These are phyloP conservation scores for Mortierella sp. DNA, from an alignment of 371 early-diverging fungal species.

Conservation along the genomic window DNA sequence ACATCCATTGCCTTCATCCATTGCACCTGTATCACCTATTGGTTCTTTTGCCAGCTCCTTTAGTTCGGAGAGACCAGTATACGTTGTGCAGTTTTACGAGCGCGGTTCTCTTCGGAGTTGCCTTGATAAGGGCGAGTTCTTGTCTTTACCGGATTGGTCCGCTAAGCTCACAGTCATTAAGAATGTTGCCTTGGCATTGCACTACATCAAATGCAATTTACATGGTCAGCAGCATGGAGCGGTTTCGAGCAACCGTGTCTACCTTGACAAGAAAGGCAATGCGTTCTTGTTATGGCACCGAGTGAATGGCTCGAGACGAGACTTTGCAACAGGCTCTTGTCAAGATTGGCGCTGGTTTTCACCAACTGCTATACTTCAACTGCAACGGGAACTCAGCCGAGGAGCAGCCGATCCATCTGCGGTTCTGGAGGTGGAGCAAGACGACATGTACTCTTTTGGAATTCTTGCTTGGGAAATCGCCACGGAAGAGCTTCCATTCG, in stretches of 20 bases:
- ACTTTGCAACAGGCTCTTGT: constrained; percentile 6
- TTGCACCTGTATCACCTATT: background rate
- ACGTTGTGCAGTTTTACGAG: constrained; percentile 24
- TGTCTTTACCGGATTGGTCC: background rate
- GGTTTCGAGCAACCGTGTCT: constrained; percentile 24
- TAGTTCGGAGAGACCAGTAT: constrained; percentile 5
- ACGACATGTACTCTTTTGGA: constrained; percentile 47
- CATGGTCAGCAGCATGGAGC: constrained; percentile 30
- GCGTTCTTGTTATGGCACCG: constrained; percentile 39
- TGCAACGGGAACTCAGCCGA: background rate
- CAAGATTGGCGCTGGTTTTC: constrained; percentile 26
- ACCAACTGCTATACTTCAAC: constrained; percentile 12
- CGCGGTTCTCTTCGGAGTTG: constrained; percentile 30
- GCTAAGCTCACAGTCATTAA: constrained; percentile 27
- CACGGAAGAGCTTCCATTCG: constrained; percentile 31
- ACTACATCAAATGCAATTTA: constrained; percentile 24
- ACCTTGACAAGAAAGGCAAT: constrained; percentile 20
- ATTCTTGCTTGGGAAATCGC: constrained; percentile 40
- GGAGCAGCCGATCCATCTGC: background rate
- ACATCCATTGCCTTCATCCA: background rate
- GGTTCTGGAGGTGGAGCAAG: constrained; percentile 7
- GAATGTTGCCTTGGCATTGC: constrained; percentile 33
- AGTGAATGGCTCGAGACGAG: background rate
- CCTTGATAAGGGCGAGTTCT: constrained; percentile 35
- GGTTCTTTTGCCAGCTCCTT: constrained; percentile 9